Conservation (phyloP, 768 basidiomycete genomes). For the Kwoniella sp. region DNA sequence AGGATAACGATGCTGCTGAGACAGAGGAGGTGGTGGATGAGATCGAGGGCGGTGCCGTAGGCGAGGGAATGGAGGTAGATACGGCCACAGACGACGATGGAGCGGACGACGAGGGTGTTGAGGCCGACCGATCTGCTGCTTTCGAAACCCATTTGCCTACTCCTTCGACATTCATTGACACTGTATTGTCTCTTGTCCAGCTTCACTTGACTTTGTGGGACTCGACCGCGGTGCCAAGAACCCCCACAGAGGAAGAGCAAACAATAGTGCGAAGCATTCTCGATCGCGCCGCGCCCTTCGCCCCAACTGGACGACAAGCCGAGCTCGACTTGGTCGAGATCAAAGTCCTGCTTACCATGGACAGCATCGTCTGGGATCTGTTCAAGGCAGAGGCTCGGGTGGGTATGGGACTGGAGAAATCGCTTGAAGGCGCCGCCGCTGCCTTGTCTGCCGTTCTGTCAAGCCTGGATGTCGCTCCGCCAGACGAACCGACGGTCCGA, state of each 20-base stretch:
- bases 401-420: conserved; percentile 27
- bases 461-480: conserved; percentile 27
- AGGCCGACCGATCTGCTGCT: conserved; percentile 15
- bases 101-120: conserved; percentile 8
- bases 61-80: conserved; percentile 13
- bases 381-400: conserved; percentile 27
- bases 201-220: conserved; percentile 35
- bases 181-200: conserved; percentile 25
- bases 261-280: conserved; percentile 25
- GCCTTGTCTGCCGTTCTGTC: conserved; percentile 24
- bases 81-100: not conserved
- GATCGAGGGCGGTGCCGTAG: conserved; percentile 20
- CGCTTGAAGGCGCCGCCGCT: conserved; percentile 31
- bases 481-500: conserved; percentile 30
- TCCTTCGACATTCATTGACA: conserved; percentile 37
- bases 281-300: conserved; percentile 20
- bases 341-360: conserved; percentile 34
- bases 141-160: conserved; percentile 43
- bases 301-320: conserved; percentile 29
- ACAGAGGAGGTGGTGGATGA: conserved; percentile 16
- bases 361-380: conserved; percentile 39
- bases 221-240: conserved; percentile 16
- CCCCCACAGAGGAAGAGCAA: conserved; percentile 31
- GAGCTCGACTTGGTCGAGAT: conserved; percentile 44
- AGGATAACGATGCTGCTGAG: conserved; percentile 26